These are phyloP conservation scores for Pulicaria dysenterica DNA, from an alignment of 129 eudicot genomes.

Conservation along the genomic window DNA sequence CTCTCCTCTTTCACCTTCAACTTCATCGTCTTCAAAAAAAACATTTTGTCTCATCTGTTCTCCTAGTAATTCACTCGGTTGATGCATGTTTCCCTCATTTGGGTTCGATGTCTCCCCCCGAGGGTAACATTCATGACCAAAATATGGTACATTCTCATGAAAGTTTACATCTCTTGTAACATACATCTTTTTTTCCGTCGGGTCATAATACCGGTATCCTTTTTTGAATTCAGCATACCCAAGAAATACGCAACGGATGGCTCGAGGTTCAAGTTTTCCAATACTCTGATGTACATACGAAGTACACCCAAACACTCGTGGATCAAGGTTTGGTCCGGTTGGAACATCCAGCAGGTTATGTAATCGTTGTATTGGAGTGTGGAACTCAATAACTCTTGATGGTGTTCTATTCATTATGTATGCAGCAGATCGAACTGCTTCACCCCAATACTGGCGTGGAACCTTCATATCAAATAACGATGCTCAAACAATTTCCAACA, in stretches of 20 bases:
- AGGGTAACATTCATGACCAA: slow-evolving; percentile 3
- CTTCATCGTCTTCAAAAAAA: too few species aligned
- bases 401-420: too few species aligned
- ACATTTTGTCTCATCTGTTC: neutral
- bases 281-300: neutral
- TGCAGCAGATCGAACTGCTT: too few species aligned
- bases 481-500: too few species aligned
- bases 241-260: slow-evolving; percentile 11
- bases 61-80: neutral
- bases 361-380: too few species aligned
- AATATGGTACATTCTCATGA: neutral
- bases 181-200: neutral
- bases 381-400: too few species aligned
- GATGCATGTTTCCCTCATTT: neutral
- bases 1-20: too few species aligned
- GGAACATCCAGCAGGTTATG: slow-evolving; percentile 1
- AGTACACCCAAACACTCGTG: slow-evolving; percentile 12
- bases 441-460: too few species aligned
- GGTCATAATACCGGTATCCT: slow-evolving; percentile 14
- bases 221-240: slow-evolving; percentile 7
- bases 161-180: too few species aligned
- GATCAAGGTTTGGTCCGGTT: slow-evolving; percentile 23
- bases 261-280: slow-evolving; percentile 12
- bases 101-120: slow-evolving; percentile 1
- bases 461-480: too few species aligned